Evolutionary conservation across 2,329 filamentous ascomycete genomes (phyloP).

Genomic region (Beauveria sp.): DNA sequence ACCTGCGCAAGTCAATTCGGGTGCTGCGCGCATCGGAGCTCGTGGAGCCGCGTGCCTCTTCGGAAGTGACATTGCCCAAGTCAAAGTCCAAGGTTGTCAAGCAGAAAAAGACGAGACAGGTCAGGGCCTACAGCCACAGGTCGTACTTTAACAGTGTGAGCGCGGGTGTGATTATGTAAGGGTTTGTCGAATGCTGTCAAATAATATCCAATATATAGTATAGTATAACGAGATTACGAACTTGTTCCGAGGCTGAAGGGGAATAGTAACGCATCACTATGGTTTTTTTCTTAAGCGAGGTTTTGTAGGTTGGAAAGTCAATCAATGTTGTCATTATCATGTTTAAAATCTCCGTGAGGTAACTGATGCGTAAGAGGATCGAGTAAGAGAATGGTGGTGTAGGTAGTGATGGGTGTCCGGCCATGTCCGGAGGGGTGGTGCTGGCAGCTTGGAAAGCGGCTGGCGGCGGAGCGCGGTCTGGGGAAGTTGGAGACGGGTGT

Average conservation of each 20-base stretch:
- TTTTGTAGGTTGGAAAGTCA: not conserved
- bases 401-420: not conserved
- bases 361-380: not conserved
- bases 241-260: not conserved
- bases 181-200: no score
- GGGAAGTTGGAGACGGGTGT: not conserved
- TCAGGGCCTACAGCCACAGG: no score
- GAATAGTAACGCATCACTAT: no score
- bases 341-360: not conserved
- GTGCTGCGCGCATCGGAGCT: constrained; percentile 22
- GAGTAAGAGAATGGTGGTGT: not conserved
- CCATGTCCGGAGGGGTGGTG: not conserved
- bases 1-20: constrained; percentile 29
- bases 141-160: no score
- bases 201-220: not conserved
- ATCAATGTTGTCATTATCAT: not conserved
- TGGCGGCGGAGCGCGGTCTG: constrained; percentile 4
- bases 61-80: no score
- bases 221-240: not conserved
- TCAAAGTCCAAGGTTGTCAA: no score
- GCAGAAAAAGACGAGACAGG: no score
- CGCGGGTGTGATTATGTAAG: no score
- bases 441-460: not conserved
- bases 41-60: not conserved
- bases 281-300: not conserved